Evolutionary conservation across 768 basidiomycete genomes (phyloP), one percentile per base, ranked within the genome.

Genomic region (Mycena leptocephala): DNA sequence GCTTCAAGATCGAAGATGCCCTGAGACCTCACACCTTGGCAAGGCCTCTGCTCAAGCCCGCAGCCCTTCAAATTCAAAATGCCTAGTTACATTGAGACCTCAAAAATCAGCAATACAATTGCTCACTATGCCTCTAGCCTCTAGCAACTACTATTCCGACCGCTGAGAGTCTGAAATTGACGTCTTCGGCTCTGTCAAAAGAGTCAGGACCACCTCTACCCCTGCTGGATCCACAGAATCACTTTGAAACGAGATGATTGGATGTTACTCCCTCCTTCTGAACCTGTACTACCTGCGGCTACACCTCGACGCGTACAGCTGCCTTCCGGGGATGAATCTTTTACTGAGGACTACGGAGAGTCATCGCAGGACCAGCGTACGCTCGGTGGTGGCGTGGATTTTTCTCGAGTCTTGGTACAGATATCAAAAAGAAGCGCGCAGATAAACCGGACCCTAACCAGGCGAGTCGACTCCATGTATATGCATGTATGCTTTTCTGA

Each of bases 401-500:
- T 98, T 99, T 99, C 88, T 93, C 95, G 1, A 91, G 87, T 75
- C 87, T 99, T 55, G 98, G 98, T 5, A 95, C 91, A 7, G 96
- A 95, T 81, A 83, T 83, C 33, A 92, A 89, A 86, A 93, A 91
- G 81, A 91, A 93, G 68, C 88, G 91, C 10, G 87, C 89, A 14
- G 91, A 93, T 33, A 88, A 87, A 76, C 91, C 92, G 3, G 90
- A 95, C 83, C 92, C 93, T 3, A 93, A 95, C 81, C 93, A 95
- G 88, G 95, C 95, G 79, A 46, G 86, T 80, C 24, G 30, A 51
- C 35, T 63, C 62, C 37, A 14, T 13, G 22, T 33, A 32, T 26
- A 3, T 20, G 28, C 16, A 28, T 37, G 37, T 53, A 6, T 69
- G 58, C 32, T 26, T 68, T 35, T 72, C n/a, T 69, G 64, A 58